Evolutionary conservation across 2,329 filamentous ascomycete genomes (phyloP), one percentile per base, ranked within the genome.

Genomic region (Metarhizium robertsii): DNA sequence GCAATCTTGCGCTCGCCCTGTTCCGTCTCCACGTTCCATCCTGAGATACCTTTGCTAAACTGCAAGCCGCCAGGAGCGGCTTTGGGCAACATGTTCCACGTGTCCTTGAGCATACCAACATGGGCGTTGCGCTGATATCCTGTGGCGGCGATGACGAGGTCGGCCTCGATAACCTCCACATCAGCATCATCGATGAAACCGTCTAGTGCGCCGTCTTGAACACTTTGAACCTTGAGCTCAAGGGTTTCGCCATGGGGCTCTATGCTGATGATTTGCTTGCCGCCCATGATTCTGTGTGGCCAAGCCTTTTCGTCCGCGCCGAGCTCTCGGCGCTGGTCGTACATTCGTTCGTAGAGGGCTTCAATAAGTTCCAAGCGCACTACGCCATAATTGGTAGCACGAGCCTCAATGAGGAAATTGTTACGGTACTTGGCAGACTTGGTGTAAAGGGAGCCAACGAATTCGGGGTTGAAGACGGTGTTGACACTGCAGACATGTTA

Each of bases 291-390:
- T 52, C 86, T 84, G 69, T 94, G 88, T 18, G 88, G 87, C 91
- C 92, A 96, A 57, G 80, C 75, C 32, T 73, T 76, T 69, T 91
- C 85, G 57, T 92, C 84, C 18, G 78, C 73, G 55, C 82, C 80
- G 36, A 90, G 77, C 50, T 81, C 77, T 53, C 95, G 80, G 52
- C 85, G 83, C 72, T 97, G 92, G 55, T 90, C 80, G 72, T 97
- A 97, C 73, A 96, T 85, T 55, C 82, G 83, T 70, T 92, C 85
- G 71, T 95, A 97, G 34, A 97, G 81, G 56, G 86, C 82, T 70
- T 97, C 92, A 56, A 97, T 88, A 52, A 97, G 81, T 61, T 90
- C 83, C n/a, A 96, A 80, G 7, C 92, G 85, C 3, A 99, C 92
- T 4, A 97, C 92, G 53, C 90, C 88, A 70, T 97, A 97, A 75